Conservation (phyloP, 345 rosid genomes). For the Draba incana region DNA sequence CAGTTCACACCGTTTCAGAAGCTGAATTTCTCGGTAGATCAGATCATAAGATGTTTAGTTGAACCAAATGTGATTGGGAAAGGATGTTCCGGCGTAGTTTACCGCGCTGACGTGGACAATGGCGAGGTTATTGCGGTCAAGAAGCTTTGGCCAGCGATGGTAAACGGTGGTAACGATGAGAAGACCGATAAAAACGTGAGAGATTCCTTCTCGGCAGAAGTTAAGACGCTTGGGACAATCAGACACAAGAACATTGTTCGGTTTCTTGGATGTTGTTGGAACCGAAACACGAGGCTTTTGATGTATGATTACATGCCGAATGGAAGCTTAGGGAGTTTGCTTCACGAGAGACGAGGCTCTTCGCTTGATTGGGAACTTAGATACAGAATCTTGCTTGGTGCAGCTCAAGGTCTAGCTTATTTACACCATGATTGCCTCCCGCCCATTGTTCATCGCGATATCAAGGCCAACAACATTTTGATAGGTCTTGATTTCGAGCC, state of each 20-base stretch:
- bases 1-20: conserved; percentile 96
- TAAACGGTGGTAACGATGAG: conserved; percentile 52
- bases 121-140: conserved; percentile 92
- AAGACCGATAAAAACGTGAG: conserved; percentile 58
- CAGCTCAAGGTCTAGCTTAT: conserved; percentile 91
- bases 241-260: conserved; percentile 94
- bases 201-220: conserved; percentile 93
- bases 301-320: conserved; percentile 98
- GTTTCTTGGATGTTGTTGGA: conserved; percentile 95
- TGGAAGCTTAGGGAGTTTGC: conserved; percentile 88
- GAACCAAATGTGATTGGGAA: conserved; percentile 88
- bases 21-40: conserved; percentile 85
- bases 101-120: conserved; percentile 83
- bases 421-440: conserved; percentile 97
- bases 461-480: conserved; percentile 91
- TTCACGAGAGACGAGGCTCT: conserved; percentile 80
- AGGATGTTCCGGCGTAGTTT: conserved; percentile 92
- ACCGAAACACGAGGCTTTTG: conserved; percentile 69
- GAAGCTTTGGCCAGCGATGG: conserved; percentile 85
- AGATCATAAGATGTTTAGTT: conserved; percentile 72
- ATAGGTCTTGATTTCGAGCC: conserved; percentile 91
- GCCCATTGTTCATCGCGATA: conserved; percentile 90
- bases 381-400: conserved; percentile 81
- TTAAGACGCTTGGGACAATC: conserved; percentile 86
- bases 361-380: conserved; percentile 88